Evolutionary conservation across 2,329 filamentous ascomycete genomes (phyloP).

Genomic region (Penicillium sp.): DNA sequence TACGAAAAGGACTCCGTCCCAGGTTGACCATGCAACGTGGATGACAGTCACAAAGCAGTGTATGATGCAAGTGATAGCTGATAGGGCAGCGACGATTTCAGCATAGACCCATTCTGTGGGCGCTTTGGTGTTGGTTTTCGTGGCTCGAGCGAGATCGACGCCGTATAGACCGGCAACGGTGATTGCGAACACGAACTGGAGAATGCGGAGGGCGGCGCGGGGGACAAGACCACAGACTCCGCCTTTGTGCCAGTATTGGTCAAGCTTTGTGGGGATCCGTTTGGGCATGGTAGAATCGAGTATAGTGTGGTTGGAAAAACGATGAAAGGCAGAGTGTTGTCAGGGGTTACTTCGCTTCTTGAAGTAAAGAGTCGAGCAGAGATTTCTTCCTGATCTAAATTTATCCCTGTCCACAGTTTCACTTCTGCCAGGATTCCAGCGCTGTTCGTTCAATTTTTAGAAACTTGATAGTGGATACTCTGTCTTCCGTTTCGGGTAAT

Average conservation of each 20-base stretch:
- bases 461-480: neutral
- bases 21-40: slow-evolving; percentile 9
- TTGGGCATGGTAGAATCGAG: neutral
- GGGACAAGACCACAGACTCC: slow-evolving; percentile 11
- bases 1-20: slow-evolving; percentile 10
- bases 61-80: slow-evolving; percentile 13
- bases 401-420: too few relatives aligned
- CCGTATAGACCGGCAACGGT: slow-evolving; percentile 20
- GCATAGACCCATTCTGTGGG: slow-evolving; percentile 23
- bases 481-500: neutral
- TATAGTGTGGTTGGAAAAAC: neutral
- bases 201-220: slow-evolving; percentile 13
- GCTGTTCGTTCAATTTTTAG: too few relatives aligned
- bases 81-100: slow-evolving; percentile 15
- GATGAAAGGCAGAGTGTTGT: neutral
- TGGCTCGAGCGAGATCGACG: slow-evolving; percentile 19
- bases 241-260: slow-evolving; percentile 17
- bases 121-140: slow-evolving; percentile 7
- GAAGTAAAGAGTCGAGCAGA: neutral
- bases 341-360: neutral
- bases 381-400: neutral
- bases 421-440: too few relatives aligned
- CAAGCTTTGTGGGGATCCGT: neutral
- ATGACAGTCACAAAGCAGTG: slow-evolving; percentile 11
- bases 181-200: slow-evolving; percentile 20